Conservation (phyloP, 257 asterid species). For the Thymus quinquecostatus region DNA sequence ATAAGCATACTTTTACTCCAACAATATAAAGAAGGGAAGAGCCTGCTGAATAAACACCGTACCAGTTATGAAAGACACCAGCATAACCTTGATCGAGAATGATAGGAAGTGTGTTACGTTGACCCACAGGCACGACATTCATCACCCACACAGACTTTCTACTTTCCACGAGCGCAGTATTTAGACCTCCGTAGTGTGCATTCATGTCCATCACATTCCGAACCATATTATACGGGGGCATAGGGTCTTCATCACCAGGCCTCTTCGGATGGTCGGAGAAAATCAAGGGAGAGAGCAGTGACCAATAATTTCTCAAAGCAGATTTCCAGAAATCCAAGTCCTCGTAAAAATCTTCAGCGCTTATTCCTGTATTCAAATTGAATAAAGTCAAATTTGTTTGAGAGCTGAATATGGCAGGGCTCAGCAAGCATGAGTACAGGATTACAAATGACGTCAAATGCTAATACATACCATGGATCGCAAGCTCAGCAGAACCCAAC, state of each 20-base stretch:
- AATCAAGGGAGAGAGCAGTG: constrained; percentile 91
- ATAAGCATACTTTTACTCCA: not conserved
- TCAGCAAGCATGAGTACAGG: not conserved
- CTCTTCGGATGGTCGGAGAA: constrained; percentile 99
- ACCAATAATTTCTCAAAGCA: constrained; percentile 83
- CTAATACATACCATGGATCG: constrained; percentile 64
- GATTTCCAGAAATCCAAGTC: constrained; percentile 80
- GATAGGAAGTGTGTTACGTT: constrained; percentile 71
- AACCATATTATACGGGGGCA: constrained; percentile 91
- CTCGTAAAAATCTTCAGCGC: constrained; percentile 69
- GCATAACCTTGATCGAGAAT: constrained; percentile 78
- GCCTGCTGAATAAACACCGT: constrained; percentile 31
- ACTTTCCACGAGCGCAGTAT: constrained; percentile 69
- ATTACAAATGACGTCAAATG: constrained; percentile 12
- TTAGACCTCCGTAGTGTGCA: constrained; percentile 86
- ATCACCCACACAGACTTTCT: constrained; percentile 88
- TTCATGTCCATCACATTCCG: constrained; percentile 96
- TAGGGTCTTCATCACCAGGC: constrained; percentile 95
- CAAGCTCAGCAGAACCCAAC: constrained; percentile 56
- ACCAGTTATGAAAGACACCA: constrained; percentile 90
- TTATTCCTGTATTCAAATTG: constrained; percentile 58
- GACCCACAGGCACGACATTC: constrained; percentile 87
- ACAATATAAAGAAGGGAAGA: constrained; percentile 13
- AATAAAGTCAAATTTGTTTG: constrained; percentile 18
- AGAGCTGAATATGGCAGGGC: constrained; percentile 25